phyloP scores from a whole-genome alignment of 345 rosid species.

The Populus pruinosa region DNA sequence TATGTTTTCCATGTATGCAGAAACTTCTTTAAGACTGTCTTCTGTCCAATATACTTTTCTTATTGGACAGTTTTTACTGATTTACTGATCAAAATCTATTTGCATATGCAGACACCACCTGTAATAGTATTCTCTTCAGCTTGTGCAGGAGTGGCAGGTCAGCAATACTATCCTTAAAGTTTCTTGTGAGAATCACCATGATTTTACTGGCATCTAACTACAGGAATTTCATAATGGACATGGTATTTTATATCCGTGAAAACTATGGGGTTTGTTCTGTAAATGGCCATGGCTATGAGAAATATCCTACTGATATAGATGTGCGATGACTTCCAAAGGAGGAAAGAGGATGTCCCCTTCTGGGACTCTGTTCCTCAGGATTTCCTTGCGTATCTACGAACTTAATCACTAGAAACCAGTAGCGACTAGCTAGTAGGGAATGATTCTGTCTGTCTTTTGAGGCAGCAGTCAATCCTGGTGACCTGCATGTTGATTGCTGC shows the following conservation, averaged over 20 bases:
- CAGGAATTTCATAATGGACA: background rate
- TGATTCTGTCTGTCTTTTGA: background rate
- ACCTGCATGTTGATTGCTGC: background rate
- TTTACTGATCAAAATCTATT: background rate
- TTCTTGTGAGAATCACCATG: background rate
- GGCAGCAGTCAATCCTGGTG: background rate
- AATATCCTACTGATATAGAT: background rate
- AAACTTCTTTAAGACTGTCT: background rate
- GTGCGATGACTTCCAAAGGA: background rate
- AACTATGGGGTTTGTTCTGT: background rate
- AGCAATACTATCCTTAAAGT: conserved; percentile 2
- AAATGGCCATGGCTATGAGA: background rate
- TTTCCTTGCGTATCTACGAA: background rate
- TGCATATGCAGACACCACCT: conserved; percentile 76
- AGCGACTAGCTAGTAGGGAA: background rate
- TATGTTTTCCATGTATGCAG: background rate
- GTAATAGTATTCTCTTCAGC: conserved; percentile 90
- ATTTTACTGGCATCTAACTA: background rate
- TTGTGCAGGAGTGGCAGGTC: conserved; percentile 88
- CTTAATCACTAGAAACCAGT: background rate
- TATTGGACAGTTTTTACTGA: background rate
- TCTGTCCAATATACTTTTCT: background rate
- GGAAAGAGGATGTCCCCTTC: background rate
- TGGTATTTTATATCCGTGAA: background rate
- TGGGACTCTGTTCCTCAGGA: background rate